These are phyloP conservation scores for Macadamia integrifolia DNA, from an alignment of 164 flowering plant species.

Conservation along the genomic window DNA sequence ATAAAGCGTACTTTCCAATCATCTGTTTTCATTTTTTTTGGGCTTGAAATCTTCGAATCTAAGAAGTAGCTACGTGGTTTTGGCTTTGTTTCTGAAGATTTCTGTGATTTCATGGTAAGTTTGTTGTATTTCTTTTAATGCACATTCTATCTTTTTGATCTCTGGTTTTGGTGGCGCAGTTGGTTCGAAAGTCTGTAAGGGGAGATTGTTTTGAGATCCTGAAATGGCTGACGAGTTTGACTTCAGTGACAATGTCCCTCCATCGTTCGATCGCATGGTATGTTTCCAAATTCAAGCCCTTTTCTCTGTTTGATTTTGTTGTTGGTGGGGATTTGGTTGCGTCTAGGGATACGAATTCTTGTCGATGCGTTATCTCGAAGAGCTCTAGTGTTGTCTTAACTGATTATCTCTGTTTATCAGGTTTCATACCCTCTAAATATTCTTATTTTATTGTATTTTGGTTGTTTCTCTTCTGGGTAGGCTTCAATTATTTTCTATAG, in stretches of 20 bases:
- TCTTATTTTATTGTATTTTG: no score
- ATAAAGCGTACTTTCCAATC: no score
- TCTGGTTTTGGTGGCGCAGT: slow-evolving; percentile 6
- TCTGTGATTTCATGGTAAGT: no score
- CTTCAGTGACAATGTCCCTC: slow-evolving; percentile 4
- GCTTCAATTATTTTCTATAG: no score
- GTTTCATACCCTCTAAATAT: no score
- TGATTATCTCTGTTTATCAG: no score
- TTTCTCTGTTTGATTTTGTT: neutral
- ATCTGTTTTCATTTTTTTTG: neutral
- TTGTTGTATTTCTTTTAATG: neutral
- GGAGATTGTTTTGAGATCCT: neutral
- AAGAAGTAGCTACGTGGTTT: neutral
- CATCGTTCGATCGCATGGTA: neutral
- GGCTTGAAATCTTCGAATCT: neutral
- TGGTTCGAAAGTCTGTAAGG: neutral
- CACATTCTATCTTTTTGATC: neutral
- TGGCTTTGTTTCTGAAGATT: no score
- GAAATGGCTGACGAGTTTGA: slow-evolving; percentile 10
- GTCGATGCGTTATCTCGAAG: no score
- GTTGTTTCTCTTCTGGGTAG: no score
- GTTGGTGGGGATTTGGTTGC: no score
- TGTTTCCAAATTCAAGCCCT: neutral
- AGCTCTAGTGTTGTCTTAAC: no score
- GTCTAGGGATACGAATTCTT: no score